phyloP scores from a whole-genome alignment of 805 yeast species.

The Yamadazyma philogaea region DNA sequence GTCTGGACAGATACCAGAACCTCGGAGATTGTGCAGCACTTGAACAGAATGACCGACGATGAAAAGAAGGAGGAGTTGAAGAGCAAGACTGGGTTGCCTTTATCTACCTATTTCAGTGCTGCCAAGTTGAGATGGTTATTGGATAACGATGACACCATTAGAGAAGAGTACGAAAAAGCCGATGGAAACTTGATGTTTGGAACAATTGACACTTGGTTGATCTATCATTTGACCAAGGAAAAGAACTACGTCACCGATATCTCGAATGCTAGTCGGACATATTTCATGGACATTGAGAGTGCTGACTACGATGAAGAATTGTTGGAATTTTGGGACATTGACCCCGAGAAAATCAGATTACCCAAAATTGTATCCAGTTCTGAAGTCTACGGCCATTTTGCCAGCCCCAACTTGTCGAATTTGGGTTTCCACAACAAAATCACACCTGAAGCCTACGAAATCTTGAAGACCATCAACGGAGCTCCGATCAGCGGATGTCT shows the following conservation, averaged over 20 bases:
- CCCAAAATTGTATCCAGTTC: conserved; percentile 81
- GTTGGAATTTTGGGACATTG: conserved; percentile 77
- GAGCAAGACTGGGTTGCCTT: conserved; percentile 76
- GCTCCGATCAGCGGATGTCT: conserved; percentile 85
- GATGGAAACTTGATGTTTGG: conserved; percentile 80
- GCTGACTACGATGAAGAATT: conserved; percentile 72
- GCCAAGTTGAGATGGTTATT: conserved; percentile 86
- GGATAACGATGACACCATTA: conserved; percentile 68
- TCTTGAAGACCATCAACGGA: conserved; percentile 48
- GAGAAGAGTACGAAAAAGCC: conserved; percentile 67
- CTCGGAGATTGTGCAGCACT: conserved; percentile 60
- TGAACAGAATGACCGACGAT: conserved; percentile 51
- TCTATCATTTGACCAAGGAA: conserved; percentile 75
- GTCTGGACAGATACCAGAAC: conserved; percentile 97
- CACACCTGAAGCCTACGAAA: conserved; percentile 51
- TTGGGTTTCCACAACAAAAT: conserved; percentile 52
- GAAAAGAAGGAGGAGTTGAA: conserved; percentile 57
- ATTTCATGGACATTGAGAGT: conserved; percentile 79
- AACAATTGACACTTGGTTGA: conserved; percentile 91
- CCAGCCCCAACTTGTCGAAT: conserved; percentile 53
- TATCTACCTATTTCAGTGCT: conserved; percentile 89
- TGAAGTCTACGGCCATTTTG: conserved; percentile 71
- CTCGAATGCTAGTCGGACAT: conserved; percentile 88
- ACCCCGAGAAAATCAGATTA: conserved; percentile 56
- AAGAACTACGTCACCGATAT: conserved; percentile 76